phyloP scores from a whole-genome alignment of 768 basidiomycete species.

The Boletus subparvulus region DNA sequence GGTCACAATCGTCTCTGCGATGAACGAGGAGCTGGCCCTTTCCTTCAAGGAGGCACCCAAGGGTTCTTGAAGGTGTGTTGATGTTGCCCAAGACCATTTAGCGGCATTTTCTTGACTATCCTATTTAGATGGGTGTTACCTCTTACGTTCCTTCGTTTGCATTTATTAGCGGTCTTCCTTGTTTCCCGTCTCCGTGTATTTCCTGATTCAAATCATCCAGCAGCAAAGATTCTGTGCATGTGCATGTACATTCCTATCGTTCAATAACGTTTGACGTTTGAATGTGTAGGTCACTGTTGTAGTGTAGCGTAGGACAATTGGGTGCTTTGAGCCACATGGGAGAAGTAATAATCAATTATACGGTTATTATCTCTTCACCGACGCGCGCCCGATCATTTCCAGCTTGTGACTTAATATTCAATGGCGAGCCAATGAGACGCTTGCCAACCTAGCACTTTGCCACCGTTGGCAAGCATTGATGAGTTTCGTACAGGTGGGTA shows the following conservation, averaged over 20 bases:
- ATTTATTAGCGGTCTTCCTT: slow-evolving; percentile 15
- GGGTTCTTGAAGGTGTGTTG: slow-evolving; percentile 33
- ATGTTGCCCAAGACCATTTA: not conserved
- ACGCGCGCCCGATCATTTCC: not conserved
- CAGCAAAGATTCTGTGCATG: slow-evolving; percentile 24
- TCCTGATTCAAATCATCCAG: slow-evolving; percentile 20
- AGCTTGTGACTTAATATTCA: not conserved
- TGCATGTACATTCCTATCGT: slow-evolving; percentile 29
- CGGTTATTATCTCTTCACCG: not conserved
- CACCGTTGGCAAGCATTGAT: slow-evolving; percentile 1
- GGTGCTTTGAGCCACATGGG: slow-evolving; percentile 2
- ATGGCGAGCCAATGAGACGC: not conserved
- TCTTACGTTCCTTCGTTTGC: slow-evolving; percentile 16
- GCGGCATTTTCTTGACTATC: not conserved
- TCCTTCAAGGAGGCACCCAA: slow-evolving; percentile 89
- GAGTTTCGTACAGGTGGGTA: slow-evolving; percentile 11
- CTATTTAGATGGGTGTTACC: not conserved
- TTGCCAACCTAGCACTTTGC: slow-evolving; percentile 14
- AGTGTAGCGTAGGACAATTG: slow-evolving; percentile 23
- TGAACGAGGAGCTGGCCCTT: slow-evolving; percentile 92
- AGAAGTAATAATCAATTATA: not conserved
- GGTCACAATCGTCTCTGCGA: slow-evolving; percentile 84
- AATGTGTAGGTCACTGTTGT: slow-evolving; percentile 29
- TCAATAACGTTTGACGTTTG: slow-evolving; percentile 25
- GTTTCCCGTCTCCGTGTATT: slow-evolving; percentile 8